Evolutionary conservation across 208 protist species (phyloP), one percentile per base, ranked within the genome.

Genomic region (Crithidia mellificae): DNA sequence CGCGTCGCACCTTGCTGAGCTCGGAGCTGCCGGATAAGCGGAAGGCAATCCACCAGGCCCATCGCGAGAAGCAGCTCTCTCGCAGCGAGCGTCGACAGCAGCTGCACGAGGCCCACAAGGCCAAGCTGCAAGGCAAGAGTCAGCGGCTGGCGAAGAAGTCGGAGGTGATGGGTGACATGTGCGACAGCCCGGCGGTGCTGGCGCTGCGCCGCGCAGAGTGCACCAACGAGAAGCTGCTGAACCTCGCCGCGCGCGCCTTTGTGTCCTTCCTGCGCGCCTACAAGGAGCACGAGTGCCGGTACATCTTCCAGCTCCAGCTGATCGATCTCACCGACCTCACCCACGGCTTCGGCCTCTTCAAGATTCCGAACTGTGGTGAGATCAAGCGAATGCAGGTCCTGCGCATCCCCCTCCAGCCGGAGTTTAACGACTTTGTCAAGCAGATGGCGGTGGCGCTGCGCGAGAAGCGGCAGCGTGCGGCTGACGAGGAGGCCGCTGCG

Each of bases 291-390:
- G 89, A 95, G 74, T 95, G 87, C 63, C 78, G 90, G 43, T 96
- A 96, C 84, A 97, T 98, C 69, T 97, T 98, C 71, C 86, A 91
- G 57, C 79, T 97, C 36, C 83, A 92, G 74, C 77, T 81, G 22
- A 88, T 98, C 68, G 98, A 99, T 65, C 76, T 99, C 22, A 92
- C 90, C 24, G 90, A 97, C 55, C 88, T 99, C 32, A 96, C 94
- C 27, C 88, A 97, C 71, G 83, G 87, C 32, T 98, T 98, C 72
- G 94, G 73, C 11, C 82, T 98, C 11, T 91, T 94, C 57, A 93
- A 87, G 71, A 78, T 97, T 12, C 96, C 96, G 14, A 96, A 74
- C 68, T 95, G 91, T 63, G 88, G 90, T 29, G 91, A 97, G 67
- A 94, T 97, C 55, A 82, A 83, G 61, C 81, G 88, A 32, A 95